Percentiles rank a stretch among this genome's conserved stretches.
Conservation (phyloP, 495 filamentous ascomycete species). For the Hypoxylon lienhwacheense region DNA sequence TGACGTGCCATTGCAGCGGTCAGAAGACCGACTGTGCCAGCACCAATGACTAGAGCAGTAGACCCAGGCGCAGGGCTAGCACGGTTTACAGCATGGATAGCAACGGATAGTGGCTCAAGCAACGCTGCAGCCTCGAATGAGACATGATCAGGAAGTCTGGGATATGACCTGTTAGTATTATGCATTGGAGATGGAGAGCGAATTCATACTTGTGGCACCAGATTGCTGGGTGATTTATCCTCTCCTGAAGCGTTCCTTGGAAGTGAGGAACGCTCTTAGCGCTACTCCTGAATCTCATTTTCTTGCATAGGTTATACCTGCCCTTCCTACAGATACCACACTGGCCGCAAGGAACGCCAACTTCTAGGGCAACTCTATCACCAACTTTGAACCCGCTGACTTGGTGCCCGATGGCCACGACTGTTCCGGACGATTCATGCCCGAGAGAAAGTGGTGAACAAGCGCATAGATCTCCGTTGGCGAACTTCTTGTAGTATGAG, state of each 20-base stretch:
- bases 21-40: slow-evolving; percentile 82
- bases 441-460: slow-evolving; percentile 73
- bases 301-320: slow-evolving; percentile 85
- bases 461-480: slow-evolving; percentile 79
- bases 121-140: slow-evolving; percentile 77
- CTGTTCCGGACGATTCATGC: slow-evolving; percentile 75
- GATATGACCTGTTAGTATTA: slow-evolving; percentile 37
- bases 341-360: slow-evolving; percentile 76
- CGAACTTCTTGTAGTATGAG: slow-evolving; percentile 82
- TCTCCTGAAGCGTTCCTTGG: slow-evolving; percentile 87
- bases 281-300: slow-evolving; percentile 79
- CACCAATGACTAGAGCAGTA: slow-evolving; percentile 78
- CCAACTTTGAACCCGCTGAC: slow-evolving; percentile 60
- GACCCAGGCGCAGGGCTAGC: slow-evolving; percentile 53
- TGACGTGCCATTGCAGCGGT: slow-evolving; percentile 70
- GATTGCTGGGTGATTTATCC: slow-evolving; percentile 81
- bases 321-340: slow-evolving; percentile 74
- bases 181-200: not conserved
- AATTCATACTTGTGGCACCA: slow-evolving; percentile 69
- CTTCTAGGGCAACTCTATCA: slow-evolving; percentile 86
- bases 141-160: slow-evolving; percentile 68
- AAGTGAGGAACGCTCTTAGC: slow-evolving; percentile 83
- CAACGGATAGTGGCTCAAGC: slow-evolving; percentile 83
- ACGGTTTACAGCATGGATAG: slow-evolving; percentile 77
- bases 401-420: slow-evolving; percentile 63